Base-by-base conservation (phyloP, 2,329 filamentous ascomycete genomes). In the Xylariaceae sp. region DNA sequence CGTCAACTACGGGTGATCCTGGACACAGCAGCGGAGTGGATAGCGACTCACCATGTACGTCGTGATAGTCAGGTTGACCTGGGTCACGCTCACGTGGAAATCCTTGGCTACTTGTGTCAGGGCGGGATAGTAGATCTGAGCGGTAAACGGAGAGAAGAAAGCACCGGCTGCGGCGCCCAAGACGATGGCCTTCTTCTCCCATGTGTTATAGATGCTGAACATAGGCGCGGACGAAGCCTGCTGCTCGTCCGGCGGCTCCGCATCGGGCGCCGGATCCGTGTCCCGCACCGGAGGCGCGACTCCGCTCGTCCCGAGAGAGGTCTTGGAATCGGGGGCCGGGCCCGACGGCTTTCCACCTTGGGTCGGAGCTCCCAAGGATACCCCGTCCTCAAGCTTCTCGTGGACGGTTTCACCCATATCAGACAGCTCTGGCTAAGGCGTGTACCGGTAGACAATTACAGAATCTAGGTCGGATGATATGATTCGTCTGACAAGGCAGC, bases 91-190 rank as follows among this genome's bases (percentile, higher is more conserved):
- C n/a, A 68, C 60, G 24, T 56, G 16, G 7, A 68, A 47, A 18
- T 65, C 61, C 3, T 47, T 43, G 5, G 64, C 58, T 7, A 70
- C 44, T 3, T 53, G 47, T 14, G 56, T 56, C 10, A 67, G 52
- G 1, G 65, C 65, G 7, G 65, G 66, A 21, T 64, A 61, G 52
- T 68, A 70, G 5, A 67, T 67, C 33, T 62, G 50, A 5, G 47
- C 52, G 7, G 50, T 54, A 7, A 58, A 31, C 10, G 54, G 55
- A 1, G 55, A 56, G 31, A 58, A 51, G 39, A 58, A 49, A n/a
- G 54, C 52, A 4, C 47, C 51, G 10, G 39, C 36, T 12, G 54
- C 48, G 12, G 53, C 49, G 18, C 43, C 46, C 19, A 56, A 29
- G 11, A 57, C 52, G 16, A 58, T 53, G 12, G 38, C 36, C 21